Base-by-base conservation (phyloP, 2,329 filamentous ascomycete genomes). In the Penicillium crustosum region DNA sequence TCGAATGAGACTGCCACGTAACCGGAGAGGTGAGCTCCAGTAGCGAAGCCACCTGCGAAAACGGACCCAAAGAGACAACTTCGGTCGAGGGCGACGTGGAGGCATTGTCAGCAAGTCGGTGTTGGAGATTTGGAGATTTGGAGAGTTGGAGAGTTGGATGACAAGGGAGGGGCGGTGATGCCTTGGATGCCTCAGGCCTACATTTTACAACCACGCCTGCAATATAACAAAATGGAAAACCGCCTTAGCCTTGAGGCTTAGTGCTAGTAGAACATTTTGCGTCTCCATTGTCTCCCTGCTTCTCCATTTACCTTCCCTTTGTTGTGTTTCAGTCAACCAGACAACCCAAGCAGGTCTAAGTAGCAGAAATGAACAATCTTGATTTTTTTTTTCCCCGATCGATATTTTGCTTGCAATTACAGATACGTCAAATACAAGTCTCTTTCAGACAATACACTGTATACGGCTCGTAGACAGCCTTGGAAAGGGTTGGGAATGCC, bases 1-100 rank as follows among this genome's bases (percentile, higher is more conserved):
- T 35, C 68, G 66, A 12, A 49, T 55, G 35, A 65, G 52, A 36
- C 63, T 70, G 27, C 55, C 38, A 17, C 66, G 61, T 27, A 70
- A 31, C 9, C 55, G 57, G 13, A 70, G 60, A 13, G 66, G 68
- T 45, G 59, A 63, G 1, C 5, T 3, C 7, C n/a, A 29, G 12
- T 29, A 41, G 35, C 35, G 36, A 19, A 51, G 9, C 13, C 36
- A 51, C 17, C 4, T 29, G 29, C 49, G n/a, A 19, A 51, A 42
- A 10, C 36, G 49, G n/a, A 2, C 36, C 49, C 36, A 51, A 5
- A 51, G 29, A 35, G 45, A 35, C 1, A 49, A 1, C 45, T 49
- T 49, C 17, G 27, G 44, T 2, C 44, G 19, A 7, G 8, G 29
- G 15, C 29, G 29, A 35, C 15, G 45, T 17, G 19, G 45, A 35